Percentiles rank a stretch among this genome's conserved stretches.
These are phyloP conservation scores for Moniliella sp. DNA, from an alignment of 1,284 basidiomycete genomes.

Conservation along the genomic window DNA sequence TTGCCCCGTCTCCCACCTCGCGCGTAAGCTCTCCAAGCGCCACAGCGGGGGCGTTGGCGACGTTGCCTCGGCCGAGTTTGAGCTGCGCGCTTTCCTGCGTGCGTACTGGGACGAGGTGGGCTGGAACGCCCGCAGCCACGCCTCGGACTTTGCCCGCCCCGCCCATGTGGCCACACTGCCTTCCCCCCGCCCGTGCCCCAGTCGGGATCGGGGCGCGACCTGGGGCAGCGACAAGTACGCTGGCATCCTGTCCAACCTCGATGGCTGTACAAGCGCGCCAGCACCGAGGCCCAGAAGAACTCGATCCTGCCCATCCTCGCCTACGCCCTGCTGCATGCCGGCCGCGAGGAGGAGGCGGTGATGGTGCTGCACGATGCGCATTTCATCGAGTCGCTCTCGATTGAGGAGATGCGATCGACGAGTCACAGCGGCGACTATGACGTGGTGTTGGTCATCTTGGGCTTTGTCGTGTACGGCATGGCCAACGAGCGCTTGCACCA, in stretches of 20 bases:
- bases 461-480: conserved; percentile 22
- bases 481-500: conserved; percentile 22
- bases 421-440: conserved; percentile 10
- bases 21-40: too few relatives aligned
- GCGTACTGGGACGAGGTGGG: not conserved
- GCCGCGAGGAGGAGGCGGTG: conserved; percentile 20
- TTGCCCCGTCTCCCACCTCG: too few relatives aligned
- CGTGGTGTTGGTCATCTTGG: conserved; percentile 13
- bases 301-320: conserved; percentile 9
- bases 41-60: too few relatives aligned
- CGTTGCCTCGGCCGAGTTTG: not conserved
- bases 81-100: not conserved
- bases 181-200: not conserved
- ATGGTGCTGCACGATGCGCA: conserved; percentile 15
- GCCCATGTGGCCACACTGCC: not conserved
- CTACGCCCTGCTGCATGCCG: conserved; percentile 17
- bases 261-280: not conserved
- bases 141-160: not conserved
- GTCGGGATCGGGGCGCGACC: not conserved
- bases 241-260: too few relatives aligned
- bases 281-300: not conserved
- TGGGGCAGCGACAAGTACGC: too few relatives aligned
- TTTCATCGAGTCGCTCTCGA: conserved; percentile 13
- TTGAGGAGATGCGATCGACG: conserved; percentile 3
- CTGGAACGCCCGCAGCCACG: not conserved